Base-by-base conservation (phyloP, 2,329 filamentous ascomycete species). In the Nigrograna mackinnonii region DNA sequence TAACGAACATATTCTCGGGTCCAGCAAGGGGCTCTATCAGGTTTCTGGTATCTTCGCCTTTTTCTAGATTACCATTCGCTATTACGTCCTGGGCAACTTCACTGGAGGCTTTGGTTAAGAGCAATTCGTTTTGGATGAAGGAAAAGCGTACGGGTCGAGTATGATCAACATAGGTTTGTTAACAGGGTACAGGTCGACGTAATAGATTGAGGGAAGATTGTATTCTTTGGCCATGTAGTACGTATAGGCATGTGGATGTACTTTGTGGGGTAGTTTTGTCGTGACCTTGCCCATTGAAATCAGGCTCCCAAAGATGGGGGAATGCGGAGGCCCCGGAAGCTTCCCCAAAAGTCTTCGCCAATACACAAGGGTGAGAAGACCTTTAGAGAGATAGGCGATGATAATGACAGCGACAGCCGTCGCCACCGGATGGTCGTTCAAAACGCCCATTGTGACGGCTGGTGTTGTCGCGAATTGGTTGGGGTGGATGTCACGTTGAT, bases 161-260 rank as follows among this genome's bases (percentile, higher is more conserved):
- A 71, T 57, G 18, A 67, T 49, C 32, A 72, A 47, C 12, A 68
- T 55, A 1, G 60, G 55, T 5, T 44, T 41, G 4, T 54, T 55
- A 16, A 70, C 38, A 3, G 72, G 72, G 61, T 65, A 69, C 2
- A 57, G 28, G 43, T 75, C 71, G 16, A 74, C 34, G 41, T 70
- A 72, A 46, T 69, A 74, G 22, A 67, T 44, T 11, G 66, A 58
- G 4, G 54, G 55, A 3, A 73, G 54, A 16, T 68, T 44, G 43
- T 71, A 70, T 20, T 62, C 50, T 33, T 67, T 39, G 9, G 37
- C 43, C 13, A 51, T 19, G 21, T 14, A 39, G 20, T 34, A 20
- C 3, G 35, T 14, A 31, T 49, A 43, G 2, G 43, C 43, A 14
- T 72, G 69, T 6, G 68, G 65, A 39, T 72, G 68, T 3, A 62